These are phyloP conservation scores for Arthrobotrys sinensis DNA, from an alignment of 2,329 filamentous ascomycete species.

Conservation along the genomic window DNA sequence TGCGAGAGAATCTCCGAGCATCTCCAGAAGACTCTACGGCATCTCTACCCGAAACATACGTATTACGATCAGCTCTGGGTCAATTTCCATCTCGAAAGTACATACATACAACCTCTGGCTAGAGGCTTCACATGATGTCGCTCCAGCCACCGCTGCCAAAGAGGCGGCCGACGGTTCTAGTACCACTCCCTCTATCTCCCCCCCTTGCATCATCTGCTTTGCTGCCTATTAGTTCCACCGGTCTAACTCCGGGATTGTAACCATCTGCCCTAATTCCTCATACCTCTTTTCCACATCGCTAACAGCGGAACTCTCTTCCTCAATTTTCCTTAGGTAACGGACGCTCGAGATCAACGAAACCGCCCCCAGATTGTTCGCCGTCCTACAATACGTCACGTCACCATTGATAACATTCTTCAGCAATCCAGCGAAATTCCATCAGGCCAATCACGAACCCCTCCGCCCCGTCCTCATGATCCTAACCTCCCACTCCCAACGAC, in stretches of 20 bases:
- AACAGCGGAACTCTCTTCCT: conserved; percentile 11
- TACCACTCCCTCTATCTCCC: conserved; percentile 66
- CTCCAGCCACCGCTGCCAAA: conserved; percentile 67
- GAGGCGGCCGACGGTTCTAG: conserved; percentile 75
- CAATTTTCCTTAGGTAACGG: conserved; percentile 72
- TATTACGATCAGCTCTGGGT: conserved; percentile 8
- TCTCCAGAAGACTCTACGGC: neutral
- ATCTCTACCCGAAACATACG: conserved; percentile 28
- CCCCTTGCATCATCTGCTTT: conserved; percentile 47
- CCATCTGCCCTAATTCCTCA: conserved; percentile 34
- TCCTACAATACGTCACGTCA: conserved; percentile 79
- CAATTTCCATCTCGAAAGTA: conserved; percentile 7
- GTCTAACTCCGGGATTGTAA: conserved; percentile 46
- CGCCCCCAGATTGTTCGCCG: conserved; percentile 64
- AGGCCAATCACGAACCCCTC: conserved; percentile 85
- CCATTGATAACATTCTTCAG: conserved; percentile 94
- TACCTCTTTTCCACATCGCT: conserved; percentile 64
- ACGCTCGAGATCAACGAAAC: conserved; percentile 71
- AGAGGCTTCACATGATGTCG: conserved; percentile 45
- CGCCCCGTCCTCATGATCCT: conserved; percentile 70
- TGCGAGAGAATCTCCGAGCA: conserved; percentile 6
- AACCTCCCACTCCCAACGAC: conserved; percentile 71
- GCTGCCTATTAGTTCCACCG: conserved; percentile 57
- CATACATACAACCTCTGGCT: conserved; percentile 3
- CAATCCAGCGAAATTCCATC: conserved; percentile 96